Conservation (phyloP, 805 yeast species). For the Candida oleophila region DNA sequence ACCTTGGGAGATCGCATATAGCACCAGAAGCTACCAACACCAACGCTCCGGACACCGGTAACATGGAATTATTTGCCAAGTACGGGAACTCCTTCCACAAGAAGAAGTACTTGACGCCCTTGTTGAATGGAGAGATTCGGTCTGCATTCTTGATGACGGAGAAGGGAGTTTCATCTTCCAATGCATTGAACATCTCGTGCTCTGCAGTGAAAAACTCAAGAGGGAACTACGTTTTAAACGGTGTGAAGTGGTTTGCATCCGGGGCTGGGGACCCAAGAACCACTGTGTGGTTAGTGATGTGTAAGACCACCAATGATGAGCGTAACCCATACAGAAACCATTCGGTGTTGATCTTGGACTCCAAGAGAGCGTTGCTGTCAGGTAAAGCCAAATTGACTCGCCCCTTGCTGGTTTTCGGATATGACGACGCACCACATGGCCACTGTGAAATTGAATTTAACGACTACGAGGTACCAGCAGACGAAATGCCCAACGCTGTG, state of each 20-base stretch:
- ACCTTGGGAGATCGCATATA: slow-evolving; percentile 51
- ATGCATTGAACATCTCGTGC: slow-evolving; percentile 57
- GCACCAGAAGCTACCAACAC: slow-evolving; percentile 64
- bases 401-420: slow-evolving; percentile 56
- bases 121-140: slow-evolving; percentile 53
- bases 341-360: slow-evolving; percentile 55
- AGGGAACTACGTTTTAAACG: slow-evolving; percentile 53
- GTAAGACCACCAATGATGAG: slow-evolving; percentile 38
- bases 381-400: slow-evolving; percentile 50
- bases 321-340: slow-evolving; percentile 48
- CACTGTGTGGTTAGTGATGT: slow-evolving; percentile 52
- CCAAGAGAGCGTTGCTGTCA: slow-evolving; percentile 46
- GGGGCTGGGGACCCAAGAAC: slow-evolving; percentile 71
- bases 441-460: slow-evolving; percentile 59
- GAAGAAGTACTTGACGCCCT: slow-evolving; percentile 49
- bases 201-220: slow-evolving; percentile 35
- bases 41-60: slow-evolving; percentile 65
- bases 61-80: slow-evolving; percentile 51
- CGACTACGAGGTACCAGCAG: slow-evolving; percentile 46
- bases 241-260: slow-evolving; percentile 69
- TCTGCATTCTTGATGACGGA: slow-evolving; percentile 69
- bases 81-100: slow-evolving; percentile 38
- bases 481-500: slow-evolving; percentile 40
- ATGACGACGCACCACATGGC: slow-evolving; percentile 73
- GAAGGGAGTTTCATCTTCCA: slow-evolving; percentile 57